phyloP scores from a whole-genome alignment of 2,329 filamentous ascomycete genomes.

The Fusarium begoniae region DNA sequence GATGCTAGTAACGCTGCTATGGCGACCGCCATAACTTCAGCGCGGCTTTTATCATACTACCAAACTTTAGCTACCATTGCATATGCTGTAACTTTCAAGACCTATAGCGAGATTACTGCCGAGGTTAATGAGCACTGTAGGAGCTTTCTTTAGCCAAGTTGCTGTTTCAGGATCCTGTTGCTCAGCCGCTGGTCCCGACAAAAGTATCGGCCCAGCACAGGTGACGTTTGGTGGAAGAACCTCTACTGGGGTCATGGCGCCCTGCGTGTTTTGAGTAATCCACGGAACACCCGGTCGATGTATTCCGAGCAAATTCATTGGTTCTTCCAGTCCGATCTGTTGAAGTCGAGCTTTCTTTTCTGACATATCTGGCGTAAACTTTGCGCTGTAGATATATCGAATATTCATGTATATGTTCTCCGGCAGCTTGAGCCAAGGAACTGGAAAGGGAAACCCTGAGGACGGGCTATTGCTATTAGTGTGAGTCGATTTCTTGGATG shows the following conservation, averaged over 20 bases:
- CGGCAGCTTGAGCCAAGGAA: conserved; percentile 50
- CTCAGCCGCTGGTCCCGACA: conserved; percentile 48
- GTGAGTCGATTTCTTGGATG: not conserved
- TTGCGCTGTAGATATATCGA: conserved; percentile 43
- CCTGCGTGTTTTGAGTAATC: conserved; percentile 40
- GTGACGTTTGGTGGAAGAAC: conserved; percentile 37
- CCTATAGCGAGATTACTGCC: conserved; percentile 47
- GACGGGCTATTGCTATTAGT: conserved; percentile 45
- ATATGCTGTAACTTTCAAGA: rapidly evolving
- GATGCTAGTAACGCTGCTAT: not conserved
- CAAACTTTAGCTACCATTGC: rapidly evolving
- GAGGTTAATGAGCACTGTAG: conserved; percentile 59
- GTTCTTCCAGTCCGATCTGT: conserved; percentile 28
- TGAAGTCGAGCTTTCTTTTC: conserved; percentile 36
- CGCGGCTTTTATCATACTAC: conserved; percentile 3
- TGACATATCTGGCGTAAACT: conserved; percentile 40
- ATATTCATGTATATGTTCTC: conserved; percentile 47
- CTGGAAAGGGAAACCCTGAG: conserved; percentile 55
- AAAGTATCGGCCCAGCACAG: conserved; percentile 56
- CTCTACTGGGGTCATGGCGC: conserved; percentile 24
- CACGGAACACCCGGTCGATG: conserved; percentile 44
- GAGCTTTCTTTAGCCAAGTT: conserved; percentile 51
- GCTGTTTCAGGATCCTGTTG: conserved; percentile 54
- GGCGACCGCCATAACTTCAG: not conserved
- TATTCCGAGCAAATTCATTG: conserved; percentile 36